A percentile compares a stretch with the other conserved stretches of the same genome.
Conservation (phyloP, 352 stramenopile genomes). For the Pythium utonaiense region DNA sequence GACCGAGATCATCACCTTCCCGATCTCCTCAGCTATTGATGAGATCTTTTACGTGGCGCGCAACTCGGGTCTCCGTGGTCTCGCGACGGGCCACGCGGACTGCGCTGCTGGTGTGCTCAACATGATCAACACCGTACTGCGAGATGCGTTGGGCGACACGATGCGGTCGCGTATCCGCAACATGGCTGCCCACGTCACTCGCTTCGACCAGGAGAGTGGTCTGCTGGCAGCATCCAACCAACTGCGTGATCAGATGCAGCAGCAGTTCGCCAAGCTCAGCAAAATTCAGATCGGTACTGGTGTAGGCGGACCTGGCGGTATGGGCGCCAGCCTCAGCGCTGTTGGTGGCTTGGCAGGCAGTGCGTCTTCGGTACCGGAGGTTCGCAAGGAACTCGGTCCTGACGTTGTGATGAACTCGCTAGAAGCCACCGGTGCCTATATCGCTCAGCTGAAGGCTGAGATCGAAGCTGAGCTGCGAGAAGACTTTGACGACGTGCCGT, state of each 20-base stretch:
- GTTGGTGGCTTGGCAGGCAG: conserved; percentile 7
- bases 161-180: conserved; percentile 77
- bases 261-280: conserved; percentile 82
- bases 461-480: conserved; percentile 68
- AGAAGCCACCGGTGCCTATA: conserved; percentile 69
- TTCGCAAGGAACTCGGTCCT: conserved; percentile 55
- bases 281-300: conserved; percentile 44
- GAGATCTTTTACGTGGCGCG: conserved; percentile 86
- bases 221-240: conserved; percentile 58
- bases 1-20: conserved; percentile 42
- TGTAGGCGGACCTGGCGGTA: neutral
- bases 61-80: conserved; percentile 73
- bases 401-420: conserved; percentile 85
- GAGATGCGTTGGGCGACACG: conserved; percentile 69
- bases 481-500: conserved; percentile 69
- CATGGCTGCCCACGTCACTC: conserved; percentile 55
- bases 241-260: conserved; percentile 84
- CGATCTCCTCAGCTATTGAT: conserved; percentile 82
- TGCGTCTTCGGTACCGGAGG: conserved; percentile 26
- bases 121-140: conserved; percentile 82
- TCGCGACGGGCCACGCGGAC: conserved; percentile 81
- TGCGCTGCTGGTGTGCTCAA: conserved; percentile 81
- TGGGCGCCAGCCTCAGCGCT: conserved; percentile 2
- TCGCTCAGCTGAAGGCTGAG: conserved; percentile 72
- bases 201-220: conserved; percentile 52